These are phyloP conservation scores for Nakazawaea wickerhamii DNA, from an alignment of 805 yeast genomes.

Conservation along the genomic window DNA sequence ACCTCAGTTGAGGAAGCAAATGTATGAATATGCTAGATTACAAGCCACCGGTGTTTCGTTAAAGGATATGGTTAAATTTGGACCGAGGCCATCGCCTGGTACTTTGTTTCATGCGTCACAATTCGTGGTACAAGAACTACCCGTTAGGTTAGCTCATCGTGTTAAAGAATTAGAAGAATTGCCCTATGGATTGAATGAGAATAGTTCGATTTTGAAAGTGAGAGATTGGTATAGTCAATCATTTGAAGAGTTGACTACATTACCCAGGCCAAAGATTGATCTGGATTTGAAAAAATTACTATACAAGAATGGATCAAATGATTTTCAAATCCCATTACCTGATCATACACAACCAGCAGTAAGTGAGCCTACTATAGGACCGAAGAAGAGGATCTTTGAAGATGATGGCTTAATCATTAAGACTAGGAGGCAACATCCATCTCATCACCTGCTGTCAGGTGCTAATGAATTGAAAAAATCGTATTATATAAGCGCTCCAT, in stretches of 20 bases:
- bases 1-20: slow-evolving; percentile 43
- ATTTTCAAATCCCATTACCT: slow-evolving; percentile 15
- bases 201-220: slow-evolving; percentile 73
- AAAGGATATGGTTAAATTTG: slow-evolving; percentile 89
- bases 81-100: slow-evolving; percentile 73
- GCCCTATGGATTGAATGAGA: slow-evolving; percentile 66
- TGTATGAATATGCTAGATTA: slow-evolving; percentile 60
- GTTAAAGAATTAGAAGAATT: slow-evolving; percentile 79
- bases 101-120: slow-evolving; percentile 76
- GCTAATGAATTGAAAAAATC: slow-evolving; percentile 28
- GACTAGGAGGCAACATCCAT: slow-evolving; percentile 17
- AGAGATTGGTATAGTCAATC: slow-evolving; percentile 89
- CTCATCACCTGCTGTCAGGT: slow-evolving; percentile 15
- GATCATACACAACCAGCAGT: slow-evolving; percentile 13
- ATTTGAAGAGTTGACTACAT: slow-evolving; percentile 70
- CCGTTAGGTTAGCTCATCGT: slow-evolving; percentile 79
- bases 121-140: slow-evolving; percentile 80
- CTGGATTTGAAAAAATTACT: slow-evolving; percentile 35
- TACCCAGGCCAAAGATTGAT: slow-evolving; percentile 52
- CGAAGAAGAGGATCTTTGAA: slow-evolving; percentile 20
- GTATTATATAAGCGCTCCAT: slow-evolving; percentile 50
- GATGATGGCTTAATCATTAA: slow-evolving; percentile 45
- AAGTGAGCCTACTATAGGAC: slow-evolving; percentile 10
- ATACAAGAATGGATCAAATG: slow-evolving; percentile 16
- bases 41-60: slow-evolving; percentile 82